Percentiles rank a stretch among this genome's conserved stretches.
phyloP scores from a whole-genome alignment of 768 basidiomycete genomes.

The Agaricus sinodeliciosus region DNA sequence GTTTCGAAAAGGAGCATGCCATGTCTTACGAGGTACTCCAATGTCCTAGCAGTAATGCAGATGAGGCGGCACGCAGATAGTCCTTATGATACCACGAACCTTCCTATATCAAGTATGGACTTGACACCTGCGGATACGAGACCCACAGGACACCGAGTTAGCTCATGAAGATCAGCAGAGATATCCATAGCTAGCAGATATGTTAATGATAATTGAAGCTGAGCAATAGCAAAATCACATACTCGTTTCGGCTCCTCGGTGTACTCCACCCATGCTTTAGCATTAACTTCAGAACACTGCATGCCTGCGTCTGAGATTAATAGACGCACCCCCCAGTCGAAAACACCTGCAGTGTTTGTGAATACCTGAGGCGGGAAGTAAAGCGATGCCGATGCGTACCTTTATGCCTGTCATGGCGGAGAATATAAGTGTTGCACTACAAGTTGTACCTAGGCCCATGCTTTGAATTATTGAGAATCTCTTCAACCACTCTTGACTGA shows the following conservation, averaged over 20 bases:
- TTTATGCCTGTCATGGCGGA: constrained; percentile 84
- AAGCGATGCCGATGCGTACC: constrained; percentile 25
- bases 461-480: constrained; percentile 3
- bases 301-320: constrained; percentile 1
- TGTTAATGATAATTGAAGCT: constrained; percentile 2
- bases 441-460: constrained; percentile 49
- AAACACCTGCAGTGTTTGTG: constrained; percentile 54
- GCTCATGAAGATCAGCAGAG: constrained; percentile 89
- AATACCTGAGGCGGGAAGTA: neutral
- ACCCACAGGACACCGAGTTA: constrained; percentile 84
- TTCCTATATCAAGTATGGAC: constrained; percentile 89
- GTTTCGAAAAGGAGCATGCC: neutral
- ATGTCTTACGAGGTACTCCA: constrained; percentile 65
- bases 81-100: constrained; percentile 29
- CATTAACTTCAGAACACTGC: neutral
- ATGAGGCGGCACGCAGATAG: neutral
- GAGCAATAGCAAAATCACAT: constrained; percentile 22
- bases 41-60: constrained; percentile 40
- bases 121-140: constrained; percentile 93
- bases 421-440: constrained; percentile 68
- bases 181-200: constrained; percentile 77
- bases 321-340: constrained; percentile 80
- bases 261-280: constrained; percentile 28
- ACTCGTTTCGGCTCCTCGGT: constrained; percentile 40
- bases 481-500: constrained; percentile 16